phyloP scores from a whole-genome alignment of 140 eudicot species.

The Cichorium intybus region DNA sequence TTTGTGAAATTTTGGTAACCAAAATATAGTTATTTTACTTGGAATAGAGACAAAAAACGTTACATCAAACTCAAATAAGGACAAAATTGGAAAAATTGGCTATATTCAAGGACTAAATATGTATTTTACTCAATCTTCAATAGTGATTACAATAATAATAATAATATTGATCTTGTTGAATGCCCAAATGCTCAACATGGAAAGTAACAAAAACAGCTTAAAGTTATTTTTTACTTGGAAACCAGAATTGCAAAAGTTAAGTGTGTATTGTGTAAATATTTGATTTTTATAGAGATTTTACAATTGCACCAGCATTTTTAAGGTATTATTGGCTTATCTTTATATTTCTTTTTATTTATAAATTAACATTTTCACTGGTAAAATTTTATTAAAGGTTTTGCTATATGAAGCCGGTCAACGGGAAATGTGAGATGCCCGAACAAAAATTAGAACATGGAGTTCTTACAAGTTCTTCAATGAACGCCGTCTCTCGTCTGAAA shows the following conservation, averaged over 20 bases:
- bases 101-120: background rate
- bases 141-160: too few species aligned
- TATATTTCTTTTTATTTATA: background rate
- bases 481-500: background rate
- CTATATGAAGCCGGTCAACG: constrained; percentile 56
- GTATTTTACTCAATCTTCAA: too few species aligned
- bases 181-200: too few species aligned
- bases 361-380: background rate
- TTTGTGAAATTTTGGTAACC: too few species aligned
- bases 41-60: too few species aligned
- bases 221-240: too few species aligned
- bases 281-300: background rate
- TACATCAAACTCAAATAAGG: too few species aligned
- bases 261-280: background rate
- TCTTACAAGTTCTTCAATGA: constrained; percentile 30
- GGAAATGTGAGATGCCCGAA: constrained; percentile 61
- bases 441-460: constrained; percentile 47
- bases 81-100: too few species aligned
- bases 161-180: too few species aligned
- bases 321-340: background rate
- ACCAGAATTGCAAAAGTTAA: background rate
- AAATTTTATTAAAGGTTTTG: constrained; percentile 44
- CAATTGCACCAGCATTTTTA: background rate
- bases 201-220: too few species aligned
- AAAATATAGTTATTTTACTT: too few species aligned